Evolutionary conservation across 306 rosid genomes (phyloP).

Genomic region (Hippophae tibetana): DNA sequence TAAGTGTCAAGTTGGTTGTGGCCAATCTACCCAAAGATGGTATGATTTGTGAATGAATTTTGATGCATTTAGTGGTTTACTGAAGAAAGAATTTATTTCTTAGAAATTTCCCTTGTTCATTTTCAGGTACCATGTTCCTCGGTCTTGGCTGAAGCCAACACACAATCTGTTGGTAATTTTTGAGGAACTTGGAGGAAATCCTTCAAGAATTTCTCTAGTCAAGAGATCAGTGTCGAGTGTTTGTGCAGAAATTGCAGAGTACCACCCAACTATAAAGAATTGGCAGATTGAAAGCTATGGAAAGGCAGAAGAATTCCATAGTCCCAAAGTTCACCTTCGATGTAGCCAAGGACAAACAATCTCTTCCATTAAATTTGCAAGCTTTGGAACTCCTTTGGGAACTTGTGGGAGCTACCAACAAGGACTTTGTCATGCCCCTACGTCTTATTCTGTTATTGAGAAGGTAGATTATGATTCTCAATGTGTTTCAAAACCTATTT

Average conservation of each 20-base stretch:
- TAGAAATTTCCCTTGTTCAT: conserved; percentile 1
- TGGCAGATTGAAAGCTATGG: conserved; percentile 93
- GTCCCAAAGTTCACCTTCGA: conserved; percentile 82
- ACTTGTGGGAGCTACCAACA: conserved; percentile 89
- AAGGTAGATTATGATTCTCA: conserved; percentile 39
- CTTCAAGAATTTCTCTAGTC: conserved; percentile 66
- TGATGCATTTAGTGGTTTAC: not conserved
- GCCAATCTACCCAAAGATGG: conserved; percentile 89
- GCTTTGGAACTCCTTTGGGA: conserved; percentile 94
- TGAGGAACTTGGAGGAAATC: conserved; percentile 95
- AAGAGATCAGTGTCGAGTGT: conserved; percentile 77
- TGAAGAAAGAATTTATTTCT: conserved; percentile 8
- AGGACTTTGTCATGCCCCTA: conserved; percentile 78
- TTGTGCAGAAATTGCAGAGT: conserved; percentile 85
- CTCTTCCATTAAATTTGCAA: conserved; percentile 85
- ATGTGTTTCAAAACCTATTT: conserved; percentile 9
- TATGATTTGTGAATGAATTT: conserved; percentile 11
- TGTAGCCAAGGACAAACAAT: conserved; percentile 72
- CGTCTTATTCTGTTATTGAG: conserved; percentile 56
- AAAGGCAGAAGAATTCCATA: conserved; percentile 59
- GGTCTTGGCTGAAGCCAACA: conserved; percentile 84
- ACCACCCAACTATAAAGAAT: conserved; percentile 79
- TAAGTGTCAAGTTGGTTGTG: conserved; percentile 88
- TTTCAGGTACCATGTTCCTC: conserved; percentile 95
- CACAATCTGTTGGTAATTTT: conserved; percentile 73